Evolutionary conservation across 305 asterid species (phyloP).

Genomic region (Solanum chacoense): DNA sequence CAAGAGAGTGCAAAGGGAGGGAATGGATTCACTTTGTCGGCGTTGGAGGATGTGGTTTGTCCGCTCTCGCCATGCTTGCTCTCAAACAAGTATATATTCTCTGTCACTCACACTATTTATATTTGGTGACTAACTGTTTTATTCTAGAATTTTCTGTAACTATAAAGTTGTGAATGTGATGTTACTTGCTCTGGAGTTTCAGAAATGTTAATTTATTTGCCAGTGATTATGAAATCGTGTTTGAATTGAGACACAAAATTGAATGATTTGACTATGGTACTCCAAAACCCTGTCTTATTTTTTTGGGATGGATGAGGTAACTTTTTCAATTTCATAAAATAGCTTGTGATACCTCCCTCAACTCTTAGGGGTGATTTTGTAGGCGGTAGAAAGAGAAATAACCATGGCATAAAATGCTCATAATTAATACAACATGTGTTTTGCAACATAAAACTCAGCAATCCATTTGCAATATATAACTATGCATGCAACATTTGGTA

Average conservation of each 20-base stretch:
- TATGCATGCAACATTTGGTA: not conserved
- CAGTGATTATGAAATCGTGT: not conserved
- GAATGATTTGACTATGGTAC: not conserved
- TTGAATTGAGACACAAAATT: not conserved
- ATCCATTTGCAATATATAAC: not conserved
- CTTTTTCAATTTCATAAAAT: not conserved
- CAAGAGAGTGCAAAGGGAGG: not conserved
- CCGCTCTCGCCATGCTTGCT: conserved; percentile 36
- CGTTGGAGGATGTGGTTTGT: conserved; percentile 31
- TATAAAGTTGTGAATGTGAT: not conserved
- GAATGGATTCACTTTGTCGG: conserved; percentile 30
- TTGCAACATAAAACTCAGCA: not conserved
- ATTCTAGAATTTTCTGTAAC: not conserved
- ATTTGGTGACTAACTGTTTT: not conserved
- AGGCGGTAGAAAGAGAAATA: not conserved
- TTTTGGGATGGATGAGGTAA: not conserved
- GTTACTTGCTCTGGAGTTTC: not conserved
- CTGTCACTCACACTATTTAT: not conserved
- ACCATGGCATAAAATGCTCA: not conserved
- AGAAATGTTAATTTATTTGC: not conserved
- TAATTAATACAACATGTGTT: not conserved
- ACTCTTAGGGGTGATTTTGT: not conserved
- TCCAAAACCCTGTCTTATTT: not conserved
- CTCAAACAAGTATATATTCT: conserved; percentile 12
- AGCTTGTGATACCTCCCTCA: not conserved